Base-by-base conservation (phyloP, 2,329 filamentous ascomycete species). In the Phialophora expanda region DNA sequence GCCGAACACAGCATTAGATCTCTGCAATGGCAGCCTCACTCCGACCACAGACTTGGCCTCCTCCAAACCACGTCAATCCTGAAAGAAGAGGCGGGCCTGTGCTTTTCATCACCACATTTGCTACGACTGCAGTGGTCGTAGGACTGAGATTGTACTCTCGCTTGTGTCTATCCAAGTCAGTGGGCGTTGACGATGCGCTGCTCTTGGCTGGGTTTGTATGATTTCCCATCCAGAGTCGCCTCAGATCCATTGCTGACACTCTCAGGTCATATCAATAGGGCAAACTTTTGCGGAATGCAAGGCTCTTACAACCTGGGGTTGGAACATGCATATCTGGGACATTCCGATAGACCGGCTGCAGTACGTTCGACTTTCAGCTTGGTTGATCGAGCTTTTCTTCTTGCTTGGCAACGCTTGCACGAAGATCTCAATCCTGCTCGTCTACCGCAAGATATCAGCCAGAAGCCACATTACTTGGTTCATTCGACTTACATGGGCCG, bases 381-480 rank as follows among this genome's bases (percentile, higher is more conserved):
- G 64, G 66, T 38, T 69, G 12, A 64, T 65, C 14, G 66, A 69
- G 41, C 54, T 66, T 44, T 69, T 69, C 64, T 69, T 69, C 54
- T 26, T 66, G 14, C 30, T 64, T n/a, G 61, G 64, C 32, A 69
- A 66, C 30, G 61, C 61, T 17, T 66, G 63, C 61, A 62, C 57
- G 14, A 66, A 69, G 41, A 53, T 62, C 41, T 66, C 66, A n/a
- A 69, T 69, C 32, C 30, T 66, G 28, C 64, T 66, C 17, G 56
- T 66, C n/a, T 69, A 66, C 32, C 61, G 64, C 51, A 69, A 61
- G 51, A 61, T 69, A 22, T 64, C 66, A 8, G 61, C 54, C 3
- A 44, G 66, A 26, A 64, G 50, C 38, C 66, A 66, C 38, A 64
- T 32, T 5, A 62, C 56, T 22, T 69, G 64, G 64, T 69, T 68